Evolutionary conservation across 371 early-diverging fungal species (phyloP), one percentile per base, ranked within the genome.

Genomic region (Haplosporangium sp.): DNA sequence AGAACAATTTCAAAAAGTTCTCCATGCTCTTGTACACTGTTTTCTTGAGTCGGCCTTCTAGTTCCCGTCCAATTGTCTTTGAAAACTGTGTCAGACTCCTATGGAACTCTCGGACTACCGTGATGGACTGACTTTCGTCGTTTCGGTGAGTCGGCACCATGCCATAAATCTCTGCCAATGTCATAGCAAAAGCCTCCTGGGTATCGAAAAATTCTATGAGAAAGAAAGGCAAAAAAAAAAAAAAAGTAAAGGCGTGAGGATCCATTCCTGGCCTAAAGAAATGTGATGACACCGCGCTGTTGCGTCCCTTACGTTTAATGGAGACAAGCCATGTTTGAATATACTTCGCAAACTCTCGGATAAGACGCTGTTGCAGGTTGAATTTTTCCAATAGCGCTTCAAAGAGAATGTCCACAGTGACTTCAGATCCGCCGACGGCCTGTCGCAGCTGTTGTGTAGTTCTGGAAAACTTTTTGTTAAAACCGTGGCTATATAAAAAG

Each of bases 381-480:
- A 93, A 91, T 62, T 85, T 84, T 55, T 84, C 82, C 45, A 87
- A 61, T 6, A 92, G 79, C 7, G 86, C 85, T 41, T 92, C 91
- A 67, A 86, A 87, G 20, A 83, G 70, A 14, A 81, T 72, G 73
- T 90, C 88, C 41, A 89, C 88, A 4, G 89, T 91, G n/a, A 81
- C 80, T 36, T 85, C 87, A 2, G 82, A 80, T 7, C 88, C 69
- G 20, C 86, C 87, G 13, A 87, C 85, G 13, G 82, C 85, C 65
- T 88, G 86, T 58, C 90, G 89, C 14, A 90, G 62, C 68, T 87
- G 85, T 37, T 90, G 88, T 0, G 89, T 86, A 23, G 89, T 87
- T 36, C 93, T 81, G 8, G 88, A 85, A 37, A 91, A 69, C 63
- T 90, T 92, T 69, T 94, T 94, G 75, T 87, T 90, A 77, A 94